Conservation (phyloP, 1,139 yeast genomes). For the Candida sojae region DNA sequence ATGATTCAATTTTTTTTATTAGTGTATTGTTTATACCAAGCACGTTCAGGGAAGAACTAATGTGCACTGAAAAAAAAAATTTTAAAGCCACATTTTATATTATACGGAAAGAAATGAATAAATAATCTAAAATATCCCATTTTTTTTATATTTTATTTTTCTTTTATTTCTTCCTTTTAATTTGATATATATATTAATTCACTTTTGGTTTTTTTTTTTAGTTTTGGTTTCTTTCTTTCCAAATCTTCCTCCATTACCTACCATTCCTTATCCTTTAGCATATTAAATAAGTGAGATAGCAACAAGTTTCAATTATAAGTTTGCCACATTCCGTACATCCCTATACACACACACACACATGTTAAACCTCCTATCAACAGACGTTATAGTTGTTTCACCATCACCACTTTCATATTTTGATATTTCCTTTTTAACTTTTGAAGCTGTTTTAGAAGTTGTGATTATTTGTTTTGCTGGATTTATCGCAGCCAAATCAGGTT, state of each 20-base stretch:
- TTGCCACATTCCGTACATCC: not conserved
- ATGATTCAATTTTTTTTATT: too few relatives aligned
- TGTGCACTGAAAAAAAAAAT: too few relatives aligned
- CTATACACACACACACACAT: not conserved
- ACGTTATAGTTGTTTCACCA: not conserved
- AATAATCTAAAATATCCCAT: too few relatives aligned
- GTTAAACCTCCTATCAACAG: constrained; percentile 2
- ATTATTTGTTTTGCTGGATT: constrained; percentile 73
- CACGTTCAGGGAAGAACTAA: too few relatives aligned
- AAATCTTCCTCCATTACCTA: not conserved
- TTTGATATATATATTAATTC: too few relatives aligned
- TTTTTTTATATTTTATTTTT: too few relatives aligned
- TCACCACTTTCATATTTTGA: constrained; percentile 48
- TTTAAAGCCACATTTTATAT: too few relatives aligned
- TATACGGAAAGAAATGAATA: too few relatives aligned
- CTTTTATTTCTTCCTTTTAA: too few relatives aligned
- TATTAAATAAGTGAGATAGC: too few relatives aligned
- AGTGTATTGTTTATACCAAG: too few relatives aligned
- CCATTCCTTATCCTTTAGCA: not conserved
- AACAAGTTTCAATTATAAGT: too few relatives aligned
- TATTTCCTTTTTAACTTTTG: constrained; percentile 67
- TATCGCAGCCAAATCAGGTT: constrained; percentile 61
- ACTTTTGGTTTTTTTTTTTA: not conserved
- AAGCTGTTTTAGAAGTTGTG: constrained; percentile 79
- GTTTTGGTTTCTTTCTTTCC: not conserved